These are phyloP conservation scores for Pleurotus djamor DNA, from an alignment of 768 basidiomycete species.

Conservation along the genomic window DNA sequence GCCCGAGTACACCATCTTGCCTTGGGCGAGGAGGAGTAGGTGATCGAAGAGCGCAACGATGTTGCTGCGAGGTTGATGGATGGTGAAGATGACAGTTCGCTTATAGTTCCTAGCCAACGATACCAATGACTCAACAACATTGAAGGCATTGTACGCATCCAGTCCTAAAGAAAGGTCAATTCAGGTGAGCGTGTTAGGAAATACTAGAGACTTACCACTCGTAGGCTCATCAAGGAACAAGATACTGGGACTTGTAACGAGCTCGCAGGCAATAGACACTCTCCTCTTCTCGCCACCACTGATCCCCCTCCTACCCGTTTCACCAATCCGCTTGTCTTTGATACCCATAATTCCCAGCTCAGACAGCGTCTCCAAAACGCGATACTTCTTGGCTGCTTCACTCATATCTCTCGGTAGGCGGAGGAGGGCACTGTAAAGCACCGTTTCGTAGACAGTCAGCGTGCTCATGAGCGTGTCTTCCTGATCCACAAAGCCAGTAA, in stretches of 20 bases:
- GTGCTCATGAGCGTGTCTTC: slow-evolving; percentile 98
- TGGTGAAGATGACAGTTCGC: slow-evolving; percentile 95
- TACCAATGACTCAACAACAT: slow-evolving; percentile 87
- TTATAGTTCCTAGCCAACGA: slow-evolving; percentile 87
- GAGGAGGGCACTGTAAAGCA: slow-evolving; percentile 89
- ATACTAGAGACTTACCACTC: slow-evolving; percentile 58
- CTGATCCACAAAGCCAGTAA: slow-evolving; percentile 96
- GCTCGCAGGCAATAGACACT: slow-evolving; percentile 96
- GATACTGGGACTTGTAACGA: slow-evolving; percentile 96
- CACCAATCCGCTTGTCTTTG: slow-evolving; percentile 87
- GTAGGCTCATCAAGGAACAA: slow-evolving; percentile 98
- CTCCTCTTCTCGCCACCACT: slow-evolving; percentile 97
- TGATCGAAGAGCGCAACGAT: slow-evolving; percentile 97
- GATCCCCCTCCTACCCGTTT: slow-evolving; percentile 84
- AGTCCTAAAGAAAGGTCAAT: slow-evolving; percentile 72
- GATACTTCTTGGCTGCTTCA: slow-evolving; percentile 88
- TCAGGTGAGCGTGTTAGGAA: no score
- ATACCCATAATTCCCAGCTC: slow-evolving; percentile 93
- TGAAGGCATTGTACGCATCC: slow-evolving; percentile 94
- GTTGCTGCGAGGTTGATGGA: slow-evolving; percentile 97
- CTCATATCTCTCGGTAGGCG: slow-evolving; percentile 95
- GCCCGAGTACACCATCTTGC: slow-evolving; percentile 84
- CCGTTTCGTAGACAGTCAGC: slow-evolving; percentile 96
- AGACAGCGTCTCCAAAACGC: slow-evolving; percentile 94
- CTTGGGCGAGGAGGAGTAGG: slow-evolving; percentile 80